These are phyloP conservation scores for Rhodamnia rubescens DNA, from an alignment of 345 rosid species.

Conservation along the genomic window DNA sequence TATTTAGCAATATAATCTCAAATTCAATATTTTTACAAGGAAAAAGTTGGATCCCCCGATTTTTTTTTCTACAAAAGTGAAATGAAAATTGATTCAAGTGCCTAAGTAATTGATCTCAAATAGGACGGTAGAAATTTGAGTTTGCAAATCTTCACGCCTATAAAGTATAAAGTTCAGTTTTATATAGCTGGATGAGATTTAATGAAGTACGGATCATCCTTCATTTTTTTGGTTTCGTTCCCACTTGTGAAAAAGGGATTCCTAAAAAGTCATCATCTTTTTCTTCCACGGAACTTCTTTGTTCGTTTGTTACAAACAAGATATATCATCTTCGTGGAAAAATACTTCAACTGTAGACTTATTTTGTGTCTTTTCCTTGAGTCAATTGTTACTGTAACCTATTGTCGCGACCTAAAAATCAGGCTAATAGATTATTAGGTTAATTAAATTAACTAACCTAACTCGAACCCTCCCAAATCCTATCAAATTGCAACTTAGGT, in stretches of 20 bases:
- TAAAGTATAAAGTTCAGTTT: neutral
- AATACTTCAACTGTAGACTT: neutral
- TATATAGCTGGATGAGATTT: neutral
- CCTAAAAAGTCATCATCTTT: neutral
- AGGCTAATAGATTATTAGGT: no score
- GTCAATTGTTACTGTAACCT: neutral
- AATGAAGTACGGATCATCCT: neutral
- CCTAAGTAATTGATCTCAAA: neutral
- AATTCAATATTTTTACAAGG: neutral
- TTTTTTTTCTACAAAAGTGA: neutral
- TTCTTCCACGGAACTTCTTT: neutral
- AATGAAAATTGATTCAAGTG: neutral
- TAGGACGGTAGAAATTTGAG: neutral
- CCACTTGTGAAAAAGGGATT: neutral
- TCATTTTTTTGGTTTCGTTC: neutral
- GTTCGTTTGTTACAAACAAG: neutral
- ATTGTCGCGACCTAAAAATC: no score
- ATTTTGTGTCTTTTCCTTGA: neutral
- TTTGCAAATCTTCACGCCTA: neutral
- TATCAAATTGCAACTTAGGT: no score
- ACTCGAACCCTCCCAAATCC: no score
- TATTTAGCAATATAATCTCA: neutral
- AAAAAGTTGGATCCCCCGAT: neutral
- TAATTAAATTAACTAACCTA: no score
- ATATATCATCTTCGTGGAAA: neutral